phyloP scores from a whole-genome alignment of 106 monocot species.

The Gastrodia elata region DNA sequence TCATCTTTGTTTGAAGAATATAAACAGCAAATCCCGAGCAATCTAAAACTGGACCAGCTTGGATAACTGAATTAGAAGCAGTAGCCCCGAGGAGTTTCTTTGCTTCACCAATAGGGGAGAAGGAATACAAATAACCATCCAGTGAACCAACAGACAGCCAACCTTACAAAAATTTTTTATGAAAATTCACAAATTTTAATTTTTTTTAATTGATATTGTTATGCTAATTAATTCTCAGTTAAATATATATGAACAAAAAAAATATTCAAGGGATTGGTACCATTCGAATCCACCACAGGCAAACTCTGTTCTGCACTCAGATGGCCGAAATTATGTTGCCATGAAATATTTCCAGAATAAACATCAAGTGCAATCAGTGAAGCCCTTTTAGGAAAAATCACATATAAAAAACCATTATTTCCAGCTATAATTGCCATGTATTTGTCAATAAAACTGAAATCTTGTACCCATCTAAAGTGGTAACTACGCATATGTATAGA shows the following conservation, averaged over 20 bases:
- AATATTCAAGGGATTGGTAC: conserved; percentile 22
- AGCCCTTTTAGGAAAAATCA: conserved; percentile 47
- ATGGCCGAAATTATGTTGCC: conserved; percentile 63
- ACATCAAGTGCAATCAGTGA: conserved; percentile 61
- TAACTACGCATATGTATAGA: conserved; percentile 59
- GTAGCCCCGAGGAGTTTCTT: conserved; percentile 49
- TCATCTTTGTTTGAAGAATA: conserved; percentile 47
- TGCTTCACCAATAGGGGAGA: conserved; percentile 60
- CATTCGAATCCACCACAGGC: conserved; percentile 77
- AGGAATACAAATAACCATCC: conserved; percentile 79
- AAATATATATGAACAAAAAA: not conserved
- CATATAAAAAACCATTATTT: conserved; percentile 63
- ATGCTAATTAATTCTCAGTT: not conserved
- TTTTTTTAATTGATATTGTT: not conserved
- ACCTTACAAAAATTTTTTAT: conserved; percentile 30
- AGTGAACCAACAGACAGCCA: conserved; percentile 90
- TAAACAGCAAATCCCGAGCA: conserved; percentile 81
- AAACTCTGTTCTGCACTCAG: conserved; percentile 37
- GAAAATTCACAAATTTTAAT: not conserved
- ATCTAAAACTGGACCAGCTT: conserved; percentile 58
- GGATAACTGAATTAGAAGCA: conserved; percentile 53
- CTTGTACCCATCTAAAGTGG: conserved; percentile 82
- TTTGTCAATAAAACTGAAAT: conserved; percentile 54
- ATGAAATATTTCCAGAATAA: conserved; percentile 55
- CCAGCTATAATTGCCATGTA: conserved; percentile 50